Conservation (phyloP, 805 yeast species). For the Ogataea dorogensis region DNA sequence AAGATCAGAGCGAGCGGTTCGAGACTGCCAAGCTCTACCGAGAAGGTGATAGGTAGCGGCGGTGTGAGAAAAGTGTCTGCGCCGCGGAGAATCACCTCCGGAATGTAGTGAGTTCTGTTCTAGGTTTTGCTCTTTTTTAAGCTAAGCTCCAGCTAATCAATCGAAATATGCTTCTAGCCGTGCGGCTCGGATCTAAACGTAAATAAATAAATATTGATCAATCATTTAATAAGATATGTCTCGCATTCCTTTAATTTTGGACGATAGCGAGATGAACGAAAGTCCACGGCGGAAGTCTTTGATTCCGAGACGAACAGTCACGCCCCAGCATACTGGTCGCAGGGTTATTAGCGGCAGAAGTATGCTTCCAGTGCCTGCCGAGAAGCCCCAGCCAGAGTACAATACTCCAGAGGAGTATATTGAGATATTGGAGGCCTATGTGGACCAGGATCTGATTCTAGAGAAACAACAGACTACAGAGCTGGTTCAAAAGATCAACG, state of each 20-base stretch:
- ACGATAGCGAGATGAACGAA: conserved; percentile 1
- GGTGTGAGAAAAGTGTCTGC: conserved; percentile 38
- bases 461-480: conserved; percentile 25
- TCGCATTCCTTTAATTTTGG: conserved; percentile 1
- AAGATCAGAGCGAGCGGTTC: conserved; percentile 19
- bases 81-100: conserved; percentile 25
- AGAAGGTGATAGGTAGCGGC: conserved; percentile 34
- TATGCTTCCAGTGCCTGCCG: conserved; percentile 12
- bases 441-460: conserved; percentile 24
- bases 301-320: conserved; percentile 14
- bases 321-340: conserved; percentile 2
- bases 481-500: conserved; percentile 14
- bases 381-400: neutral
- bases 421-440: conserved; percentile 24
- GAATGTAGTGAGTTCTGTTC: conserved; percentile 11
- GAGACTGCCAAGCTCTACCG: conserved; percentile 28
- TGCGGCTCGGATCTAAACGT: conserved; percentile 5
- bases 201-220: conserved; percentile 9
- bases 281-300: conserved; percentile 8
- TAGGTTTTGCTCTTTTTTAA: conserved; percentile 7
- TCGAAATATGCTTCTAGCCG: no score
- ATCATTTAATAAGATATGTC: conserved; percentile 5
- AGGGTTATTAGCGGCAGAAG: conserved; percentile 8
- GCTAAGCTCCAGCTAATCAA: no score
- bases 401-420: conserved; percentile 22